These are phyloP conservation scores for Pseudopediastrum boryanum DNA, from an alignment of 139 green algal species.

Conservation along the genomic window DNA sequence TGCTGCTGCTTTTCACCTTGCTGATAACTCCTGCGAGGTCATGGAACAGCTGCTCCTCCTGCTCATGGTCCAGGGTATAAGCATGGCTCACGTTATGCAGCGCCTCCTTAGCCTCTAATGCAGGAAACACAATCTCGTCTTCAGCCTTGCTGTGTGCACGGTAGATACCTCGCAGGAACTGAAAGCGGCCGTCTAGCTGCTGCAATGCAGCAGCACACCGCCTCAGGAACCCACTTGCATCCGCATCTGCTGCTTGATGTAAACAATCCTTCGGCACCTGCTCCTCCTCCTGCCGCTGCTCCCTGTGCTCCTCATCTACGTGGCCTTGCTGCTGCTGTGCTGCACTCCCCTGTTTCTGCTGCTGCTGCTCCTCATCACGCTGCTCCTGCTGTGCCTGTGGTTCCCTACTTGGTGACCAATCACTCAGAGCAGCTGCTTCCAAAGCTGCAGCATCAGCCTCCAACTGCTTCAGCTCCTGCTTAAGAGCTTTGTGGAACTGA, in stretches of 20 bases:
- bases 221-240: slow-evolving; percentile 9
- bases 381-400: slow-evolving; percentile 21
- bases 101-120: slow-evolving; percentile 93
- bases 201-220: slow-evolving; percentile 48
- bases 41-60: slow-evolving; percentile 55
- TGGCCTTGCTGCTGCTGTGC: slow-evolving; percentile 1
- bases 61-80: slow-evolving; percentile 96
- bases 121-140: slow-evolving; percentile 98
- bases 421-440: slow-evolving; percentile 41
- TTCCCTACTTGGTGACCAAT: not conserved
- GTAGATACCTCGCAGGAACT: slow-evolving; percentile 86
- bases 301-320: not conserved
- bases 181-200: slow-evolving; percentile 88
- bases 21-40: slow-evolving; percentile 13
- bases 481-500: slow-evolving; percentile 83
- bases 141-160: slow-evolving; percentile 75
- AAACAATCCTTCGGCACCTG: slow-evolving; percentile 8
- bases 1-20: slow-evolving; percentile 14
- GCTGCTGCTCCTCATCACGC: slow-evolving; percentile 6
- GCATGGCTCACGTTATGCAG: slow-evolving; percentile 94
- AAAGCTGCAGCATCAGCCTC: slow-evolving; percentile 73
- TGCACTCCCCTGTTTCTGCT: slow-evolving; percentile 4
- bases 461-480: slow-evolving; percentile 81
- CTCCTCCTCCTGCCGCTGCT: not conserved
- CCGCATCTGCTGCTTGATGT: not conserved